Conservation (phyloP, 2,329 filamentous ascomycete species). For the Penicillium olsonii region DNA sequence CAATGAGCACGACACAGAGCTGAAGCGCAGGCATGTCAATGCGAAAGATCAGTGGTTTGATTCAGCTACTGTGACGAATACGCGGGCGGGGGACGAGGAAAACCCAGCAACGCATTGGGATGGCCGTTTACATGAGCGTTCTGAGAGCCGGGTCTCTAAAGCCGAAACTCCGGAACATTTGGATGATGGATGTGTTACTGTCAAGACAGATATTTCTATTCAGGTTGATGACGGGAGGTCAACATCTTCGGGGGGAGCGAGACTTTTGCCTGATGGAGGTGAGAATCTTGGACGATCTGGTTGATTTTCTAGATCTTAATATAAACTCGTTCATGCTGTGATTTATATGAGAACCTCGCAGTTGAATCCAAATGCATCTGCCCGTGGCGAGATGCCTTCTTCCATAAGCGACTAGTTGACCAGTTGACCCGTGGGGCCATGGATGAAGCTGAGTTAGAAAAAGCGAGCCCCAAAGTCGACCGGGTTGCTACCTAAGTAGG, state of each 20-base stretch:
- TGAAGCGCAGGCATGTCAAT: constrained; percentile 11
- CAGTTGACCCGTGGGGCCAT: no score
- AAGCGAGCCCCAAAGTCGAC: no score
- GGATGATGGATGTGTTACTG: constrained; percentile 23
- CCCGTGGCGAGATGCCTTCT: no score
- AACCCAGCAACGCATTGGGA: constrained; percentile 10
- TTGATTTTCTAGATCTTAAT: not conserved
- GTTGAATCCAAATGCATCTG: no score
- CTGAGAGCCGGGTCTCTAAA: constrained; percentile 12
- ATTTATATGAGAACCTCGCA: no score
- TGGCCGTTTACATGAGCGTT: constrained; percentile 10
- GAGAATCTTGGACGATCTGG: not conserved
- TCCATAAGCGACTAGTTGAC: no score
- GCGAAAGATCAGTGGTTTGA: constrained; percentile 19
- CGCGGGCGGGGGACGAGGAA: constrained; percentile 17
- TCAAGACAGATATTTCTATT: constrained; percentile 36
- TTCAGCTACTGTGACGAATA: constrained; percentile 11
- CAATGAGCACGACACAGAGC: constrained; percentile 16
- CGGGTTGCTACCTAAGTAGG: no score
- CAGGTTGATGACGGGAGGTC: constrained; percentile 25
- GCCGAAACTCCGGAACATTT: constrained; percentile 13
- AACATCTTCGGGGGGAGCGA: constrained; percentile 18
- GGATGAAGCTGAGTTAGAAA: no score
- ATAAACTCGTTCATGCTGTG: no score
- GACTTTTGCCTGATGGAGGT: constrained; percentile 19